Base-by-base conservation (phyloP, 2,329 filamentous ascomycete genomes). In the Xylariaceae sp. region DNA sequence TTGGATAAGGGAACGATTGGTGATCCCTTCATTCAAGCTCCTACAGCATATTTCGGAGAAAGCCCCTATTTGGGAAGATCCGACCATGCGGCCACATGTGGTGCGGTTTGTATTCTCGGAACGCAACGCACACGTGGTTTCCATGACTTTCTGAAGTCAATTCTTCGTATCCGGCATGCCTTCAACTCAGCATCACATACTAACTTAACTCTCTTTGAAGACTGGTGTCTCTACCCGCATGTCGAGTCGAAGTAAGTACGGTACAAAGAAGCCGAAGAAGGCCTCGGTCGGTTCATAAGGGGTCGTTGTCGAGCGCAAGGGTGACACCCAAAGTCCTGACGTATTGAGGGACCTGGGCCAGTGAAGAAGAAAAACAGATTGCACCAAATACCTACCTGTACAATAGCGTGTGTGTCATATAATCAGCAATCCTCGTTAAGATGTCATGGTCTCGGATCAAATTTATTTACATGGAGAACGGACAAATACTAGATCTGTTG, bases 211-310 rank as follows among this genome's bases (percentile, higher is more conserved):
- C 52, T 37, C 61, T 56, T 6, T 15, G 10, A 65, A 97, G 93
- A 91, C 91, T 71, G 94, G 94, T 80, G 94, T 99, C 65, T 87
- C 86, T 18, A 94, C 86, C 74, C 83, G 94, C 67, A 83, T 88
- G 70, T 90, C 87, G 18, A 91, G 89, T 74, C 83, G 94, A 70
- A 97, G 92, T 71, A 99, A 99, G 78, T 99, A 96, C 73, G 94
- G 94, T 62, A 96, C 94, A 53, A 99, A 99, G 87, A 97, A 97
- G 80, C 93, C 94, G 0, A 97, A 97, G 87, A 86, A 86, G 74
- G 86, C 87, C 18, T 81, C 81, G 0, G 79, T 84, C 44, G 78
- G 81, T 63, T 72, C 67, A 57, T 68, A 65, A 39, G 54, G 34
- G 13, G 30, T 18, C 9, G 3, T 52, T 34, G 44, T 4, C 6